Conservation (phyloP, 768 basidiomycete species). For the Auricularia auricula-judae region DNA sequence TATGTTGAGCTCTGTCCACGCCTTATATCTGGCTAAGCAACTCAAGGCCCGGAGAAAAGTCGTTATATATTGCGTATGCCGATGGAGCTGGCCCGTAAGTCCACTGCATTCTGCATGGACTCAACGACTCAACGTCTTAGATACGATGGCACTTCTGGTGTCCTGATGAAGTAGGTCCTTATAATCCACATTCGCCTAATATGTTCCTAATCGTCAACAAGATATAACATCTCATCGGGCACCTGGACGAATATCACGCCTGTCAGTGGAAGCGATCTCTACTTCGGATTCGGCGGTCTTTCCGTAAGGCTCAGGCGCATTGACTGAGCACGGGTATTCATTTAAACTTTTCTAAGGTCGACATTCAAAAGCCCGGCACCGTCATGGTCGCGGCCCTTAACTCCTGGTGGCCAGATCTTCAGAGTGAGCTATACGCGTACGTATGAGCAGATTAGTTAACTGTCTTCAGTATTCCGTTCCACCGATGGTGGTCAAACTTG, state of each 20-base stretch:
- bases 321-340: too few relatives aligned
- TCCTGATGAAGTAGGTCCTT: constrained; percentile 7
- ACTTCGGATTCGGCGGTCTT: constrained; percentile 42
- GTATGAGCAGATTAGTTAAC: neutral
- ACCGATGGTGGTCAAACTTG: constrained; percentile 48
- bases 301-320: neutral
- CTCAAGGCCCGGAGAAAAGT: constrained; percentile 32
- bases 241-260: constrained; percentile 56
- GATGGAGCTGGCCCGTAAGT: constrained; percentile 54
- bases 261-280: constrained; percentile 43
- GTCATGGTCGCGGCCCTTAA: constrained; percentile 60
- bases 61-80: constrained; percentile 50
- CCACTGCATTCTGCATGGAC: constrained; percentile 11
- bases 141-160: constrained; percentile 6
- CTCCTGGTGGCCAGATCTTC: constrained; percentile 29
- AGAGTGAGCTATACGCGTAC: neutral
- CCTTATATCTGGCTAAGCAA: neutral
- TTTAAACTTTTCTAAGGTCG: constrained; percentile 22
- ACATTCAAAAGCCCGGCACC: constrained; percentile 48
- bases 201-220: constrained; percentile 2
- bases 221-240: constrained; percentile 42
- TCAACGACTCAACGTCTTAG: neutral
- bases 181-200: neutral
- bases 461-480: constrained; percentile 40
- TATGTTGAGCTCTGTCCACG: neutral